Percentiles rank a stretch among this genome's conserved stretches.
Evolutionary conservation across 768 basidiomycete genomes (phyloP).

Genomic region (Phallus indusiatus): DNA sequence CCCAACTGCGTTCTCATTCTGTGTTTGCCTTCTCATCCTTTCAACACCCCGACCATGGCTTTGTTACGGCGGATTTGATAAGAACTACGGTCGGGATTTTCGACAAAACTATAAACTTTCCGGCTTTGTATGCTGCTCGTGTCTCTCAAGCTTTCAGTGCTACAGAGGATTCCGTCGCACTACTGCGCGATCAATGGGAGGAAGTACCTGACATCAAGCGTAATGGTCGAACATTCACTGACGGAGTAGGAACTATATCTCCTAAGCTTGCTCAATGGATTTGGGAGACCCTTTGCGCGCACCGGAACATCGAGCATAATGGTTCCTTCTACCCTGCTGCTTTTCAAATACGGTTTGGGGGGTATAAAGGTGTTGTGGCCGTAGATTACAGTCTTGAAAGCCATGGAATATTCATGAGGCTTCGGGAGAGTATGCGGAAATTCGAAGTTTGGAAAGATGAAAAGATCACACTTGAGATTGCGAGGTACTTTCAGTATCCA

Average conservation of each 20-base stretch:
- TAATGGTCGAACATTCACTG: constrained; percentile 47
- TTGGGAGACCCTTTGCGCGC: constrained; percentile 44
- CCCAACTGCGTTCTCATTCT: constrained; percentile 67
- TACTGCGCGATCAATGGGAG: constrained; percentile 51
- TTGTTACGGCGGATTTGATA: constrained; percentile 48
- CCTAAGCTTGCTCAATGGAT: constrained; percentile 45
- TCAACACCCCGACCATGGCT: constrained; percentile 29
- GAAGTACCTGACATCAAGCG: constrained; percentile 47
- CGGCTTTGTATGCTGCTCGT: constrained; percentile 78
- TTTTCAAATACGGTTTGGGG: constrained; percentile 78
- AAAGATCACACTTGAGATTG: constrained; percentile 63
- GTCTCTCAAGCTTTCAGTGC: constrained; percentile 79
- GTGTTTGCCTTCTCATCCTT: constrained; percentile 79
- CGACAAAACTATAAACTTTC: constrained; percentile 36
- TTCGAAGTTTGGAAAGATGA: constrained; percentile 44
- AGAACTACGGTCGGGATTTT: constrained; percentile 64
- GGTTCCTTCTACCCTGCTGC: constrained; percentile 10
- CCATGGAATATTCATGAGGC: constrained; percentile 53
- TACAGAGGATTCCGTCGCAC: constrained; percentile 61
- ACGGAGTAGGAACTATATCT: constrained; percentile 77
- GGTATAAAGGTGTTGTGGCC: constrained; percentile 73
- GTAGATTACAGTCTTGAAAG: constrained; percentile 45
- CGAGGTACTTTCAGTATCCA: constrained; percentile 50
- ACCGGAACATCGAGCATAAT: constrained; percentile 17
- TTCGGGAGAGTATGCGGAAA: constrained; percentile 69